Evolutionary conservation across 164 flowering plant species (phyloP).

Genomic region (Protea cynaroides): DNA sequence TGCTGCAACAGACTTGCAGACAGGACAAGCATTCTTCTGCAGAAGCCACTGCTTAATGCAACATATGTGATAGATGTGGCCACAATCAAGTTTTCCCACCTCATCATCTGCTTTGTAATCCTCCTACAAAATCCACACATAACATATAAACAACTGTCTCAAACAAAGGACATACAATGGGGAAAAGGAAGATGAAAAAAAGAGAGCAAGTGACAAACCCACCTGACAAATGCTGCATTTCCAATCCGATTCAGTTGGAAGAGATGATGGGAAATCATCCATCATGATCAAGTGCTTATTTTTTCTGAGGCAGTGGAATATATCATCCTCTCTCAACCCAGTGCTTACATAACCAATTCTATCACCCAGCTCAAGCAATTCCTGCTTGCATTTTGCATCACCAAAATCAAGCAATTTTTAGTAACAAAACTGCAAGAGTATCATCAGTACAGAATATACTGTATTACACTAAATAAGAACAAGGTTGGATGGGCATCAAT

Average conservation of each 20-base stretch:
- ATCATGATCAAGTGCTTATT: slow-evolving; percentile 28
- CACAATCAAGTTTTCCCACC: slow-evolving; percentile 43
- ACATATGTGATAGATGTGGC: slow-evolving; percentile 36
- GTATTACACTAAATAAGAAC: too few species aligned
- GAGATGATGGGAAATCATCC: slow-evolving; percentile 25
- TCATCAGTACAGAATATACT: background rate
- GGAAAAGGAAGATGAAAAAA: background rate
- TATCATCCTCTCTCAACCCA: slow-evolving; percentile 63
- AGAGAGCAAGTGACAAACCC: slow-evolving; percentile 1
- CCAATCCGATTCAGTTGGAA: slow-evolving; percentile 28
- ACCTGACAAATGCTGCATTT: slow-evolving; percentile 79
- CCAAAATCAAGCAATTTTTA: slow-evolving; percentile 3
- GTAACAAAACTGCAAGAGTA: background rate
- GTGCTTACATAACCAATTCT: slow-evolving; percentile 61
- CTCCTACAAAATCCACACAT: slow-evolving; percentile 21
- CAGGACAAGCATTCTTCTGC: slow-evolving; percentile 46
- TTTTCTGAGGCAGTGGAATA: slow-evolving; percentile 44
- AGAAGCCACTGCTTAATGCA: slow-evolving; percentile 56
- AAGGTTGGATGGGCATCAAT: background rate
- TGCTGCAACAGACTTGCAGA: slow-evolving; percentile 38
- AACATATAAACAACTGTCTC: background rate
- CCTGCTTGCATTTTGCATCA: slow-evolving; percentile 29
- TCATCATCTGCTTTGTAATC: slow-evolving; percentile 39
- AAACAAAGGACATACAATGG: background rate
- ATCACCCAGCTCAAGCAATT: slow-evolving; percentile 68